phyloP scores from a whole-genome alignment of 1,284 basidiomycete species.

The Tylopilus sp. region DNA sequence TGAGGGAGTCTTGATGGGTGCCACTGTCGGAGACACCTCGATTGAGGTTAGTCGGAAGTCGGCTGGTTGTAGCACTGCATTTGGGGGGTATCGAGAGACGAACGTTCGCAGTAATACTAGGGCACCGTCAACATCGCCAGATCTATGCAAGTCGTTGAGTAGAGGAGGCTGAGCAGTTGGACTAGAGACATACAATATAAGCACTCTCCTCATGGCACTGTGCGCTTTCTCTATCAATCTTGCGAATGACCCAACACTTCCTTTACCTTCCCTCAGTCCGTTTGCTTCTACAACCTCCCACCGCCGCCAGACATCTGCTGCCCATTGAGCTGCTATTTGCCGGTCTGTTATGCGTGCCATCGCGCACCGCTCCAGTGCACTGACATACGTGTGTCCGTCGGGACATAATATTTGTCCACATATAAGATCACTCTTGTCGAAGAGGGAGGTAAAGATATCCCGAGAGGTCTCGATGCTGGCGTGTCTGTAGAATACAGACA shows the following conservation, averaged over 20 bases:
- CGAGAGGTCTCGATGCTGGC: constrained; percentile 60
- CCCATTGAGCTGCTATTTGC: constrained; percentile 58
- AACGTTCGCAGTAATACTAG: constrained; percentile 66
- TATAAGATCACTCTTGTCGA: constrained; percentile 29
- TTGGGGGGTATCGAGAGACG: constrained; percentile 68
- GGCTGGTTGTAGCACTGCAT: constrained; percentile 39
- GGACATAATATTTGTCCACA: constrained; percentile 45
- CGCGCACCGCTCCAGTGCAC: constrained; percentile 77
- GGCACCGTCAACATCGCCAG: constrained; percentile 61
- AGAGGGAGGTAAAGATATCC: constrained; percentile 62
- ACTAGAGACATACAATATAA: constrained; percentile 62
- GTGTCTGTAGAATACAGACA: constrained; percentile 82
- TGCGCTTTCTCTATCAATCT: constrained; percentile 72
- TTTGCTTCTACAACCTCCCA: constrained; percentile 62
- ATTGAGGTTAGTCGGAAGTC: background rate
- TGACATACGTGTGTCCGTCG: constrained; percentile 69
- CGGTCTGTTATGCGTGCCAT: constrained; percentile 61
- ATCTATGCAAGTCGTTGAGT: constrained; percentile 49
- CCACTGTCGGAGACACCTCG: background rate
- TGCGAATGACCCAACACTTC: constrained; percentile 36
- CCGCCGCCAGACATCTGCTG: constrained; percentile 66
- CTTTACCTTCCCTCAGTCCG: constrained; percentile 36
- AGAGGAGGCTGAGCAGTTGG: constrained; percentile 6
- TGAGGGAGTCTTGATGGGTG: constrained; percentile 2
- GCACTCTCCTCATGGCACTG: constrained; percentile 70